phyloP scores from a whole-genome alignment of 2,329 filamentous ascomycete genomes.

The Pseudogymnoascus sp. region DNA sequence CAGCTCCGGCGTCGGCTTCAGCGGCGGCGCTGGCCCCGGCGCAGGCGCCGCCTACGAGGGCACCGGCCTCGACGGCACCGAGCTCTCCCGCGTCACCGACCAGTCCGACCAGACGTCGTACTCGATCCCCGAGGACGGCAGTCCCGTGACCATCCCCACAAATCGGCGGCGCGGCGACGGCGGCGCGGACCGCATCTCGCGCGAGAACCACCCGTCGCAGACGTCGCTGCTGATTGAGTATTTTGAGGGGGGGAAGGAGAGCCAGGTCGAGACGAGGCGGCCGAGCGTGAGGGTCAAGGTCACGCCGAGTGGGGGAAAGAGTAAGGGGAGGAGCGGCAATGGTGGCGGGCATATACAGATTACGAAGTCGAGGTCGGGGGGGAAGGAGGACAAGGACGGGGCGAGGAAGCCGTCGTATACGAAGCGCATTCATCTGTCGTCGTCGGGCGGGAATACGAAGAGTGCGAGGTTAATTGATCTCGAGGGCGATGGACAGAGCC shows the following conservation, averaged over 20 bases:
- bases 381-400: slow-evolving; percentile 52
- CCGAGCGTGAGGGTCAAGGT: slow-evolving; percentile 66
- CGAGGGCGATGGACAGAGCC: slow-evolving; percentile 54
- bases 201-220: slow-evolving; percentile 50
- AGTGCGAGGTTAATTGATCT: slow-evolving; percentile 35
- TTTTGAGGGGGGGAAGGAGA: slow-evolving; percentile 58
- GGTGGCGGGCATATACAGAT: slow-evolving; percentile 75
- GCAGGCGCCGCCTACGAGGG: slow-evolving; percentile 46
- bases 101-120: slow-evolving; percentile 58
- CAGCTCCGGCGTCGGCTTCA: slow-evolving; percentile 32
- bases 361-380: slow-evolving; percentile 35
- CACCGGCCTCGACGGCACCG: slow-evolving; percentile 40
- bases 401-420: slow-evolving; percentile 63
- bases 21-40: slow-evolving; percentile 32
- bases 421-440: slow-evolving; percentile 54
- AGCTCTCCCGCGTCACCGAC: slow-evolving; percentile 59
- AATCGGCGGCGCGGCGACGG: slow-evolving; percentile 47
- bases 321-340: slow-evolving; percentile 35
- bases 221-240: slow-evolving; percentile 69
- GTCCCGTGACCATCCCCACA: slow-evolving; percentile 85
- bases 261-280: slow-evolving; percentile 41
- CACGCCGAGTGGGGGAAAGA: slow-evolving; percentile 45
- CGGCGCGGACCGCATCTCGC: slow-evolving; percentile 41
- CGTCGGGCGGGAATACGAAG: slow-evolving; percentile 32
- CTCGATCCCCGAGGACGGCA: slow-evolving; percentile 78